Conservation (phyloP, 2,329 filamentous ascomycete genomes). For the Furcasterigmium furcatum region DNA sequence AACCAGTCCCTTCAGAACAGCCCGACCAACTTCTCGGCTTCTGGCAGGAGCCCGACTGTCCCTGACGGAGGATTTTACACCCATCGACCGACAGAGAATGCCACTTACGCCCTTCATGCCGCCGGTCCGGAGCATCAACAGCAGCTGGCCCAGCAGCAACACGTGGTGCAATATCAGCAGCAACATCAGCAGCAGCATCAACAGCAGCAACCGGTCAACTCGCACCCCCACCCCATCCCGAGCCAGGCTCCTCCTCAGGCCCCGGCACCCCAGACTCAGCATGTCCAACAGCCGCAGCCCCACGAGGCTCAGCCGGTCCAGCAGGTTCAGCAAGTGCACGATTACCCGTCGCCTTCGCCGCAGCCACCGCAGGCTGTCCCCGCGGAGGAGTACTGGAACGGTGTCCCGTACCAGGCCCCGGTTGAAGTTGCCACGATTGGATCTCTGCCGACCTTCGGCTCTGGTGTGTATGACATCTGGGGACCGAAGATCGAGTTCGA, state of each 20-base stretch:
- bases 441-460: constrained; percentile 45
- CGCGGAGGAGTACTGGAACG: constrained; percentile 50
- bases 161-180: constrained; percentile 24
- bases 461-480: constrained; percentile 51
- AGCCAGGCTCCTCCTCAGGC: constrained; percentile 11
- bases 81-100: constrained; percentile 45
- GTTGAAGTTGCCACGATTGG: constrained; percentile 55
- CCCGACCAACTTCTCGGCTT: constrained; percentile 54
- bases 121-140: constrained; percentile 42
- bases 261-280: neutral
- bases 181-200: constrained; percentile 42
- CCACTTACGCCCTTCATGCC: constrained; percentile 45
- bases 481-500: constrained; percentile 54
- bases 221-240: constrained; percentile 28
- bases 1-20: constrained; percentile 54
- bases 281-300: constrained; percentile 13
- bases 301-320: constrained; percentile 13
- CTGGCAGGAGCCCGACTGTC: constrained; percentile 49
- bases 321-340: constrained; percentile 27
- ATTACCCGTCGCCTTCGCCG: constrained; percentile 23
- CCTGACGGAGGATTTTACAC: constrained; percentile 53
- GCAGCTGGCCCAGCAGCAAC: constrained; percentile 21
- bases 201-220: constrained; percentile 27
- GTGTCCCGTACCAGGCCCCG: constrained; percentile 49
- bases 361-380: constrained; percentile 26